These are phyloP conservation scores for Arthrobotrys entomopaga DNA, from an alignment of 2,329 filamentous ascomycete species.

Conservation along the genomic window DNA sequence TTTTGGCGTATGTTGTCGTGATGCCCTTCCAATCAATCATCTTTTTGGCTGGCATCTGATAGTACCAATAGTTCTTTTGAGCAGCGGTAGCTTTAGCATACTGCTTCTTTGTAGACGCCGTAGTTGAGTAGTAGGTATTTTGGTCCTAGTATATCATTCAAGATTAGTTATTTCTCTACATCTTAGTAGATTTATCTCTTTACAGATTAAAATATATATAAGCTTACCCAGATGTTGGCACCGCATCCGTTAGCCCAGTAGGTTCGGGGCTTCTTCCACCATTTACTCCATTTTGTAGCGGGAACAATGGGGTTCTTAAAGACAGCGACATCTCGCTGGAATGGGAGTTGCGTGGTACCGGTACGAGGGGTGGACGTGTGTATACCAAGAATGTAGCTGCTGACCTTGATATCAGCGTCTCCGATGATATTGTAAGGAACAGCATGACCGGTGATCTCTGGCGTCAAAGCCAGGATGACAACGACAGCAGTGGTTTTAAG, in stretches of 20 bases:
- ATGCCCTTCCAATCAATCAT: slow-evolving; percentile 23
- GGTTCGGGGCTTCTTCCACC: slow-evolving; percentile 21
- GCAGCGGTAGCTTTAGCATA: slow-evolving; percentile 10
- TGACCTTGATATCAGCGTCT: slow-evolving; percentile 8
- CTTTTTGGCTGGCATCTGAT: slow-evolving; percentile 19
- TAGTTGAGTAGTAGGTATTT: slow-evolving; percentile 17
- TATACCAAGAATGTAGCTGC: slow-evolving; percentile 15
- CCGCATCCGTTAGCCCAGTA: slow-evolving; percentile 37
- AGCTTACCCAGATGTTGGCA: slow-evolving; percentile 18
- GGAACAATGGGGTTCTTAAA: slow-evolving; percentile 41
- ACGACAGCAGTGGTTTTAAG: slow-evolving; percentile 17
- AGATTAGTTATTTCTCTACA: background rate
- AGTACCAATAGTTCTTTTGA: slow-evolving; percentile 16
- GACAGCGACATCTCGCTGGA: slow-evolving; percentile 26
- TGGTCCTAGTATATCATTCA: slow-evolving; percentile 1
- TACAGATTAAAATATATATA: background rate
- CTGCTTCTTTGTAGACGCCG: background rate
- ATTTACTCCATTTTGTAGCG: slow-evolving; percentile 21
- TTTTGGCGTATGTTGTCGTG: slow-evolving; percentile 5
- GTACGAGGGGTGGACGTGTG: background rate
- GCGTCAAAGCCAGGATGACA: slow-evolving; percentile 21
- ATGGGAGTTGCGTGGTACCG: slow-evolving; percentile 22
- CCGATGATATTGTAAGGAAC: slow-evolving; percentile 23
- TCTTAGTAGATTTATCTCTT: background rate
- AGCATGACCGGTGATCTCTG: slow-evolving; percentile 24